Evolutionary conservation across 1,139 yeast genomes (phyloP).

Genomic region (Lodderomyces margitis): DNA sequence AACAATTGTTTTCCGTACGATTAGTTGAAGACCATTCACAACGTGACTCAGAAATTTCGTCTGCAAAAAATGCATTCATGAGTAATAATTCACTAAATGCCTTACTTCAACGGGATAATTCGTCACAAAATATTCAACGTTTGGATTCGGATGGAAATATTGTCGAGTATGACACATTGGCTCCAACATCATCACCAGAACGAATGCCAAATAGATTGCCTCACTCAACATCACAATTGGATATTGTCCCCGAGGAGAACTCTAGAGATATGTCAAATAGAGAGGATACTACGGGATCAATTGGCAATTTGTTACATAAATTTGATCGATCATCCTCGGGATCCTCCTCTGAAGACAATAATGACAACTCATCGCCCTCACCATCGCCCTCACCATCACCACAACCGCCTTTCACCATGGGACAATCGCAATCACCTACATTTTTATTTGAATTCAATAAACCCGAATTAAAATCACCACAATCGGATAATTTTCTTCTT

Average conservation of each 20-base stretch:
- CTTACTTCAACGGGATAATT: constrained; percentile 27
- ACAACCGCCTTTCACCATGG: constrained; percentile 3
- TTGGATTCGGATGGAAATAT: constrained; percentile 57
- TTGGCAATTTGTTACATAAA: constrained; percentile 26
- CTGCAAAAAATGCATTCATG: constrained; percentile 23
- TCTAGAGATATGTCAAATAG: constrained; percentile 12
- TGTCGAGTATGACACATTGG: constrained; percentile 23
- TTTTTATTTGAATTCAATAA: constrained; percentile 27
- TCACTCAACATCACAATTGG: constrained; percentile 31
- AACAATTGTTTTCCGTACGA: constrained; percentile 76
- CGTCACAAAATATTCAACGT: constrained; percentile 43
- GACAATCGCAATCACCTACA: constrained; percentile 8
- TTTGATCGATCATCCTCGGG: constrained; percentile 12
- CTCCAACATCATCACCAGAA: constrained; percentile 9
- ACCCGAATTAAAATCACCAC: constrained; percentile 16
- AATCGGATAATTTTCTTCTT: constrained; percentile 16
- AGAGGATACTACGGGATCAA: constrained; percentile 20
- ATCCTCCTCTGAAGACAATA: background rate
- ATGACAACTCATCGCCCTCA: background rate
- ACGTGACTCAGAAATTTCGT: constrained; percentile 33
- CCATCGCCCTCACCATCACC: constrained; percentile 6
- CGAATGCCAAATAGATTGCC: constrained; percentile 12
- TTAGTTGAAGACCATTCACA: constrained; percentile 58
- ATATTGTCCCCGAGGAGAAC: constrained; percentile 33
- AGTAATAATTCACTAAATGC: constrained; percentile 32